phyloP scores from a whole-genome alignment of 2,329 filamentous ascomycete species.

The Pseudocercospora cruenta region DNA sequence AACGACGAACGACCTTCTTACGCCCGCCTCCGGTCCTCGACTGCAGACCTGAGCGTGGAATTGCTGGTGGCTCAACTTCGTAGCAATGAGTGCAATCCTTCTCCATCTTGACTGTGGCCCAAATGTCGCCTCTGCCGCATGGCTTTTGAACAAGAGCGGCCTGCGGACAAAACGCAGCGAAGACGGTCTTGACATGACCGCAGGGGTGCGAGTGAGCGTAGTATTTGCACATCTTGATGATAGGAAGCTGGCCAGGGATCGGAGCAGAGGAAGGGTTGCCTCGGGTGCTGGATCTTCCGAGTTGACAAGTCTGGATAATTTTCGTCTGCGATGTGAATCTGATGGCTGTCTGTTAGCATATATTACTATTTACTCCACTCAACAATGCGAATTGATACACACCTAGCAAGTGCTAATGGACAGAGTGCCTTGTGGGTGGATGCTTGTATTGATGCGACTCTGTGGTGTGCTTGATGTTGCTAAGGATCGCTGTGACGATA shows the following conservation, averaged over 20 bases:
- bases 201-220: conserved; percentile 52
- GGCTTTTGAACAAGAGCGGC: conserved; percentile 39
- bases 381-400: background rate
- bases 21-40: conserved; percentile 21
- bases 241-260: background rate
- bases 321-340: background rate
- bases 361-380: background rate
- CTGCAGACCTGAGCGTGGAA: conserved; percentile 18
- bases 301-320: background rate
- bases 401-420: background rate
- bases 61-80: conserved; percentile 25
- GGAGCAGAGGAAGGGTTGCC: background rate
- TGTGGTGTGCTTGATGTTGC: background rate
- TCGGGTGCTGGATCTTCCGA: background rate
- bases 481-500: background rate
- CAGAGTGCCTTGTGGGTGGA: background rate
- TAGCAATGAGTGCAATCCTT: conserved; percentile 36
- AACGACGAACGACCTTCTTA: conserved; percentile 27
- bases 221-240: conserved; percentile 51
- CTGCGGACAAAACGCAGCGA: conserved; percentile 39
- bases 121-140: conserved; percentile 41
- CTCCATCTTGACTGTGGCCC: conserved; percentile 43
- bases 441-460: background rate
- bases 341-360: background rate
- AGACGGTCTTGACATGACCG: conserved; percentile 49